Evolutionary conservation across 2,329 filamentous ascomycete genomes (phyloP).

Genomic region (Aspergillus arachidicola): DNA sequence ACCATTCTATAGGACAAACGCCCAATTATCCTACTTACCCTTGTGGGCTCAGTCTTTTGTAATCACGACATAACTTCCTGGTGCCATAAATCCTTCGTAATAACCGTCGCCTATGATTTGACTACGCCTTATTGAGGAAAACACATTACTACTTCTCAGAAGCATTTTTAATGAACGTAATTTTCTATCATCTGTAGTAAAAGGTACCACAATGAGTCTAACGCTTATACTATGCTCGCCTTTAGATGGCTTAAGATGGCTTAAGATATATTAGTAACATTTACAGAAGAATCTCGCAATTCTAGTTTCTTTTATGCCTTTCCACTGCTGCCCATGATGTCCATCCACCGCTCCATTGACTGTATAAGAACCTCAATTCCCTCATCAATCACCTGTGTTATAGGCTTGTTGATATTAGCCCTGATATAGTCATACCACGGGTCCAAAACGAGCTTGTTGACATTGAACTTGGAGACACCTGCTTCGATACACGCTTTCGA

Average conservation of each 20-base stretch:
- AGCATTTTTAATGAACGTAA: too few relatives aligned
- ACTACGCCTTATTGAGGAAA: too few relatives aligned
- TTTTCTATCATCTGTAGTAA: too few relatives aligned
- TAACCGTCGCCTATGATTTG: too few relatives aligned
- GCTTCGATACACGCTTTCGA: slow-evolving; percentile 53
- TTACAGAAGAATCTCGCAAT: not conserved
- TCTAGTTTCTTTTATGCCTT: slow-evolving; percentile 2
- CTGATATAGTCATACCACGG: slow-evolving; percentile 43
- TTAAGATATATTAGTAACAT: not conserved
- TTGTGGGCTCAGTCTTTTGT: too few relatives aligned
- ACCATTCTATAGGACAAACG: too few relatives aligned
- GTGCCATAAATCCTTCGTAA: too few relatives aligned
- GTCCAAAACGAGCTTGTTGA: slow-evolving; percentile 57
- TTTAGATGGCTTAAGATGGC: not conserved
- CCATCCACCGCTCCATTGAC: slow-evolving; percentile 55
- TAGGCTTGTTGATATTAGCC: slow-evolving; percentile 47
- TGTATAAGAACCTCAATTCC: slow-evolving; percentile 53
- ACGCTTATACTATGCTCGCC: not conserved
- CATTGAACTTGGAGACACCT: slow-evolving; percentile 58
- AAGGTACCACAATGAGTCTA: too few relatives aligned
- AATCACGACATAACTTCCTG: too few relatives aligned
- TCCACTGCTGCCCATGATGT: slow-evolving; percentile 38
- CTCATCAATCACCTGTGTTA: slow-evolving; percentile 55
- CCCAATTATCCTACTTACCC: too few relatives aligned
- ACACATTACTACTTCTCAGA: too few relatives aligned